These are phyloP conservation scores for Colletotrichum simmondsii DNA, from an alignment of 2,329 filamentous ascomycete species.

Conservation along the genomic window DNA sequence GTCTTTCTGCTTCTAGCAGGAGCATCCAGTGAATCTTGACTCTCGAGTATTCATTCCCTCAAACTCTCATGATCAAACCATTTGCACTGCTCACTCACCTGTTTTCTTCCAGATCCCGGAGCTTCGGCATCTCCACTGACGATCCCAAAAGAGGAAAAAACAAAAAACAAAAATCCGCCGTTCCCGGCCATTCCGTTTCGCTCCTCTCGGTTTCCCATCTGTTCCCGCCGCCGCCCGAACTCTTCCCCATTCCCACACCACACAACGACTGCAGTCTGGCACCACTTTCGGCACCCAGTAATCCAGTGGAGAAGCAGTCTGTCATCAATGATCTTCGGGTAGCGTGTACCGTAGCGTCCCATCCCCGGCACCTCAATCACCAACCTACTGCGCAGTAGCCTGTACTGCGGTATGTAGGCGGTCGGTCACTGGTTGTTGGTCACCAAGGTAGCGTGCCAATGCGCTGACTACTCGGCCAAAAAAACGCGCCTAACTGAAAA, in stretches of 20 bases:
- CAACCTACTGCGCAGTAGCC: no score
- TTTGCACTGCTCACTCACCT: neutral
- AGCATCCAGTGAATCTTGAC: no score
- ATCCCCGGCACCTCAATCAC: neutral
- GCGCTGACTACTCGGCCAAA: constrained; percentile 8
- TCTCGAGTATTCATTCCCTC: neutral
- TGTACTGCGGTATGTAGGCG: no score
- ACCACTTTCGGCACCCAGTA: no score
- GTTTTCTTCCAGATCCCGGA: constrained; percentile 9
- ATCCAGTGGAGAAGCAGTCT: neutral
- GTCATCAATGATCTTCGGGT: constrained; percentile 7
- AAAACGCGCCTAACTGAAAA: neutral
- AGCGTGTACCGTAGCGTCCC: neutral
- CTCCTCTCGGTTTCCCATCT: neutral
- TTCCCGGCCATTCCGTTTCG: constrained; percentile 25
- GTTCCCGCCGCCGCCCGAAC: neutral
- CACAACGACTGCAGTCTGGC: neutral
- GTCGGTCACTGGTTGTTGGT: neutral
- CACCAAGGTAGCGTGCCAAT: neutral
- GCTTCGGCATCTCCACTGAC: constrained; percentile 29
- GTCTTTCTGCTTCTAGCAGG: neutral
- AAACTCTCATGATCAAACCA: neutral
- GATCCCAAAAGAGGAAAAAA: neutral
- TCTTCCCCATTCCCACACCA: neutral
- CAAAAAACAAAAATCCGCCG: neutral